Evolutionary conservation across 2,329 filamentous ascomycete genomes (phyloP).

Genomic region (Phialophora chinensis): DNA sequence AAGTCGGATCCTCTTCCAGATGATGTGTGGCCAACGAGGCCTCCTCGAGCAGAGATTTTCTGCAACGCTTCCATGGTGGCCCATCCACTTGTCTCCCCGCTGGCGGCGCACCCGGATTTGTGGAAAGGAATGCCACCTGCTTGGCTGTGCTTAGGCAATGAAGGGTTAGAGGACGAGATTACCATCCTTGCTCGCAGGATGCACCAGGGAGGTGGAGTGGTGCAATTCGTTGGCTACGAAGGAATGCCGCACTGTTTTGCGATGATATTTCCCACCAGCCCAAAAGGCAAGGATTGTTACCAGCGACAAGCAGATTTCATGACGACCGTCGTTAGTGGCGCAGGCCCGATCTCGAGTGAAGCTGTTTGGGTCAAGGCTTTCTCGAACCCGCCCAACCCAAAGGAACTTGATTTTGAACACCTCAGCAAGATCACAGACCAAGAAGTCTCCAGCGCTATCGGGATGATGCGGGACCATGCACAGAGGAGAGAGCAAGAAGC

Average conservation of each 20-base stretch:
- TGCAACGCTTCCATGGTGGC: constrained; percentile 46
- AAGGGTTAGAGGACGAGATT: constrained; percentile 50
- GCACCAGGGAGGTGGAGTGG: constrained; percentile 46
- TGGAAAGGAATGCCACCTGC: constrained; percentile 52
- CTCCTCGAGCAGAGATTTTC: constrained; percentile 53
- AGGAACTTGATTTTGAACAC: constrained; percentile 45
- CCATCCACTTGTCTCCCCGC: constrained; percentile 52
- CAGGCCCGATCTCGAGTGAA: constrained; percentile 38
- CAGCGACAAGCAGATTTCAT: constrained; percentile 63
- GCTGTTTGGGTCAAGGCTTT: constrained; percentile 42
- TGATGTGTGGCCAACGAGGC: constrained; percentile 49
- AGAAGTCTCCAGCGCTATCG: constrained; percentile 45
- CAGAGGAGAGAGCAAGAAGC: constrained; percentile 46
- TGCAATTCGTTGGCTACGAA: constrained; percentile 51
- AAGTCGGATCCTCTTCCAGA: constrained; percentile 43
- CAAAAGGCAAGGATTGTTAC: constrained; percentile 60
- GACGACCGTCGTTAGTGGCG: constrained; percentile 43
- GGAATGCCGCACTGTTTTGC: constrained; percentile 61
- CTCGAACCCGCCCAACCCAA: constrained; percentile 41
- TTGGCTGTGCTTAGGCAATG: constrained; percentile 51
- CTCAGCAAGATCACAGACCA: constrained; percentile 46
- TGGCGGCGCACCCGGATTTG: constrained; percentile 45
- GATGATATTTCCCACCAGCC: constrained; percentile 58
- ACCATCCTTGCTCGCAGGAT: constrained; percentile 50
- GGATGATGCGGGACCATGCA: constrained; percentile 43